Evolutionary conservation across 805 yeast genomes (phyloP), one percentile per base, ranked within the genome.

Genomic region (Kurtzmaniella cleridarum): DNA sequence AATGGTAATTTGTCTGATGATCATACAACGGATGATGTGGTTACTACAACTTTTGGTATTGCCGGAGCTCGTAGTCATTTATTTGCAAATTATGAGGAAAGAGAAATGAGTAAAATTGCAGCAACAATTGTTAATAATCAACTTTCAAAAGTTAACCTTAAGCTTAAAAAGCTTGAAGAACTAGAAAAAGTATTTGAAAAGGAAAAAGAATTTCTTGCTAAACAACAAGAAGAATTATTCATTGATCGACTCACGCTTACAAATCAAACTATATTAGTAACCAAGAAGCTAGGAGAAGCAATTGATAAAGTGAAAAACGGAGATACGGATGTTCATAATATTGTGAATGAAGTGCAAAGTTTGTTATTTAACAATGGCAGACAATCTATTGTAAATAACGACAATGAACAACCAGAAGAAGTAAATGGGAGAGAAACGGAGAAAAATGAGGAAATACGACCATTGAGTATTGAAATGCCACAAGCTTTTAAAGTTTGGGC

Each of bases 31-130:
- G 24, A 43, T 16, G 39, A 53, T 40, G 85, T 85, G 2, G 77
- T 84, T 0, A 66, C 77, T 5, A 64, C 79, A n/a, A 81, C 93
- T 1, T 66, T 90, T 41, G 90, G 95, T 3, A 66, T 84, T 9
- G 63, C 84, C 29, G 95, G 93, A 3, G 81, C 88, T 1, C 75
- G 93, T 44, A 73, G 93, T 18, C 88, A 85, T 54, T 72, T 84
- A 15, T 84, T 87, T 60, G 86, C 91, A 5, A 77, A 80, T 3
- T 80, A 77, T 53, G 95, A 86, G 57, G 96, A 87, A 53, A 69
- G 89, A 43, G 88, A 83, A 53, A 78, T 80, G 80, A 73, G 78
- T 48, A 76, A 74, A 39, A 57, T 81, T 16, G 61, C 82, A 10
- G 67, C 73, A 20, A 71, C 71, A 23, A 71, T 85, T 34, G 67